Conservation (phyloP, 768 basidiomycete genomes). For the Mycena polygramma region DNA sequence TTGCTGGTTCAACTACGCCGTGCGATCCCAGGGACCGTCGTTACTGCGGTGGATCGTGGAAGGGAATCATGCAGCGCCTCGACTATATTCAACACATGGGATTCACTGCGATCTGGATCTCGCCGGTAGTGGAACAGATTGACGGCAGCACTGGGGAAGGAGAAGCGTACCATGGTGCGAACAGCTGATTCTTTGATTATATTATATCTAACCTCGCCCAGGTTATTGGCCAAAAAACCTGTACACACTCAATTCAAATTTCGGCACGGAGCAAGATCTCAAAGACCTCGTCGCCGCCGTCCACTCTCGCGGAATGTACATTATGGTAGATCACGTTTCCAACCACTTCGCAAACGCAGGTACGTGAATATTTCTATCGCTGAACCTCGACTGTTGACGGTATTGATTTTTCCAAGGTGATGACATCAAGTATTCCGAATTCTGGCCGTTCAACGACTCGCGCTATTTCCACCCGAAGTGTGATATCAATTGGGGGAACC, state of each 20-base stretch:
- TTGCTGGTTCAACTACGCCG: constrained; percentile 58
- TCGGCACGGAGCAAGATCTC: constrained; percentile 70
- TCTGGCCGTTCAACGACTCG: constrained; percentile 27
- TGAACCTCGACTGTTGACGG: too few species aligned
- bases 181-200: neutral
- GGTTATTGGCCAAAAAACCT: constrained; percentile 56
- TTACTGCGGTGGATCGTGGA: constrained; percentile 74
- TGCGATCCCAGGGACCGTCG: constrained; percentile 62
- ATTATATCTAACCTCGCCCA: neutral
- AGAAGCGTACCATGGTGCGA: constrained; percentile 68
- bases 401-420: constrained; percentile 10
- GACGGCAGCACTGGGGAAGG: constrained; percentile 66
- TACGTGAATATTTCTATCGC: too few species aligned
- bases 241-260: constrained; percentile 64
- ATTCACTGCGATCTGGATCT: constrained; percentile 78
- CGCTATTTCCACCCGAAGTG: constrained; percentile 32
- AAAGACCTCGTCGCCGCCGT: constrained; percentile 63
- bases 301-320: constrained; percentile 65
- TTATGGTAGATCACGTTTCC: constrained; percentile 75
- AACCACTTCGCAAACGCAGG: constrained; percentile 67
- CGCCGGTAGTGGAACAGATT: constrained; percentile 69
- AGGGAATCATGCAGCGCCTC: constrained; percentile 63
- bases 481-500: constrained; percentile 46
- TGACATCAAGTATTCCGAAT: constrained; percentile 4
- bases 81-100: constrained; percentile 75